Evolutionary conservation across 2,329 filamentous ascomycete species (phyloP), one percentile per base, ranked within the genome.

Genomic region (Alternaria sp.): DNA sequence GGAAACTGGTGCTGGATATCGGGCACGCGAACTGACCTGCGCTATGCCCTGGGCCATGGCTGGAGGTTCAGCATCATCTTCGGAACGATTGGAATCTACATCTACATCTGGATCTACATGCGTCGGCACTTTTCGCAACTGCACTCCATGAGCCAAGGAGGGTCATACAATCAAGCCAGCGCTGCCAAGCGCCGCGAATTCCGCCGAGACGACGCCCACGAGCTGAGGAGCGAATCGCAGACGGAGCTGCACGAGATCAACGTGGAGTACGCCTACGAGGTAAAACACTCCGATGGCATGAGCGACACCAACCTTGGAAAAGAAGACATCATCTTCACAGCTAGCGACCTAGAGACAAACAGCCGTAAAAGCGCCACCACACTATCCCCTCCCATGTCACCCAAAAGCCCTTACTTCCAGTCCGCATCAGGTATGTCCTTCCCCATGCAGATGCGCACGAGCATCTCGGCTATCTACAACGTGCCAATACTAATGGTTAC

Each of bases 1-100:
- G 60, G 60, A 28, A 62, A 62, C 11, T 62, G 60, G 60, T 62
- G 60, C 9, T 62, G 60, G 60, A 62, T 62, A 58, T 58, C 55
- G 7, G 60, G 46, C 6, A 23, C 53, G 28, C 37, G 55, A 21
- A 37, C 60, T 9, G 60, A 58, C 25, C 15, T 62, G 20, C 60
- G 60, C 26, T 62, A 62, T 7, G 47, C 41, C 12, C 41, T 62
- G 4, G 46, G 46, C 18, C 60, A 62, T 25, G 60, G 44, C 10
- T 62, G 55, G 55, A 56, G 60, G 18, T 62, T 62, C 11, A 14
- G 46, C 21, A 62, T 62, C 47, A 62, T 62, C 41, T 30, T 62
- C 18, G 28, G 20, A 11, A 58, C 55, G 4, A 54, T 62, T 28
- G 47, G 37, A 14, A 62, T 62, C 10, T 62, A 62, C 20, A 6